phyloP scores from a whole-genome alignment of 2,329 filamentous ascomycete genomes.

The Pyrenophora tritici-repentis region DNA sequence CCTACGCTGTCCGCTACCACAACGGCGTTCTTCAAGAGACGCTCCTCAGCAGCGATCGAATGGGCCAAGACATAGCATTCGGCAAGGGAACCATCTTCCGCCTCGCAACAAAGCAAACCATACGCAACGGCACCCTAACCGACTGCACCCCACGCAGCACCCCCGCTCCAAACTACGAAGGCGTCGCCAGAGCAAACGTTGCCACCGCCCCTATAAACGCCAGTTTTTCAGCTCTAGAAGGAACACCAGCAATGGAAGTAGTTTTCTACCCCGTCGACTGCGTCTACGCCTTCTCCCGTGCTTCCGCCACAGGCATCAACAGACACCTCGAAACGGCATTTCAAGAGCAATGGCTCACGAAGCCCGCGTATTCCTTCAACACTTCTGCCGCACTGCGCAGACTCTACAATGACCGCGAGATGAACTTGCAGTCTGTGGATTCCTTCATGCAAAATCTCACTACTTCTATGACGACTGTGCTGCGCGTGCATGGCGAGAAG shows the following conservation, averaged over 20 bases:
- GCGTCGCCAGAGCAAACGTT: neutral
- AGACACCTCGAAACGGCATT: neutral
- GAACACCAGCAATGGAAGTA: neutral
- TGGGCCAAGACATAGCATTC: constrained; percentile 1
- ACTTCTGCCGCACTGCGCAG: neutral
- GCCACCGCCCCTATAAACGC: neutral
- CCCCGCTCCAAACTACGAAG: neutral
- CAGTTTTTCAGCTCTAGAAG: neutral
- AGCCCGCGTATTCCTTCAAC: neutral
- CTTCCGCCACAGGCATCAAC: neutral
- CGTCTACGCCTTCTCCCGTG: neutral
- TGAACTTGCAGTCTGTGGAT: constrained; percentile 4
- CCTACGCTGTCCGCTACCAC: constrained; percentile 4
- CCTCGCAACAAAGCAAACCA: neutral
- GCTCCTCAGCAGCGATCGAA: neutral
- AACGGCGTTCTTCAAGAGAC: constrained; percentile 4
- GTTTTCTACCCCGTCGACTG: neutral
- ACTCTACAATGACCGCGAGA: constrained; percentile 1
- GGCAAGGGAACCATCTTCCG: neutral
- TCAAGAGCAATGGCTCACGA: neutral
- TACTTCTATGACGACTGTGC: constrained; percentile 5
- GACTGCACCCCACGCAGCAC: neutral
- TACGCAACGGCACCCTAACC: neutral
- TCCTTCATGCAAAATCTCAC: constrained; percentile 3
- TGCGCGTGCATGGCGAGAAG: constrained; percentile 3